A percentile compares a stretch with the other conserved stretches of the same genome.
Conservation (phyloP, 2,329 filamentous ascomycete species). For the Peltaster fructicola region DNA sequence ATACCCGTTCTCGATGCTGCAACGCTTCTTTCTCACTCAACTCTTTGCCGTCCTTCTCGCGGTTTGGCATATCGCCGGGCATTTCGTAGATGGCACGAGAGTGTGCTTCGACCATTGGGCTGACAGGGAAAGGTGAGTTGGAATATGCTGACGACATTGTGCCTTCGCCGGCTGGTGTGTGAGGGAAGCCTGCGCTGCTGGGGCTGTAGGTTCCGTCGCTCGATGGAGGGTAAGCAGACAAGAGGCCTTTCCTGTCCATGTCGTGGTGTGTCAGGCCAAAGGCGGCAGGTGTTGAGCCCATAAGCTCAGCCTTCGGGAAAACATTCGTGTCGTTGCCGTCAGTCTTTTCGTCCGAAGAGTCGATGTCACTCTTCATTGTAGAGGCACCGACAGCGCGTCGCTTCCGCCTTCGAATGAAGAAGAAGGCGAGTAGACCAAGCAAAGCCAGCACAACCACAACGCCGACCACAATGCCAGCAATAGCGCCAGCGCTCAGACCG, state of each 20-base stretch:
- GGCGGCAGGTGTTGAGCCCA: conserved; percentile 10
- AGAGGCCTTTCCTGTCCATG: conserved; percentile 7
- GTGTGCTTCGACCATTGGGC: conserved; percentile 13
- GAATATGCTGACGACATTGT: conserved; percentile 12
- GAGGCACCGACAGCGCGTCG: neutral
- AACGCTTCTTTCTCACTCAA: conserved; percentile 32
- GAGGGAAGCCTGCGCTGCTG: conserved; percentile 5
- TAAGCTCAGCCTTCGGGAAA: conserved; percentile 29
- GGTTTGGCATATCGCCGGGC: conserved; percentile 37
- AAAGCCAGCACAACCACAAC: conserved; percentile 19
- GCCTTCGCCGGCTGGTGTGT: conserved; percentile 11
- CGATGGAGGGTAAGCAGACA: conserved; percentile 7
- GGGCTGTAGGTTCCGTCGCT: conserved; percentile 2
- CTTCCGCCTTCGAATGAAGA: conserved; percentile 12
- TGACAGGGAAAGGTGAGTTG: conserved; percentile 9
- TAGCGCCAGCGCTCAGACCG: conserved; percentile 19
- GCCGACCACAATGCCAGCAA: conserved; percentile 28
- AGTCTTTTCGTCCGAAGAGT: conserved; percentile 1
- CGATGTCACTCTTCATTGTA: conserved; percentile 4
- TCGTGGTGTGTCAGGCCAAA: conserved; percentile 5
- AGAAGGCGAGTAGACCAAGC: conserved; percentile 17
- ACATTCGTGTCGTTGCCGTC: conserved; percentile 12
- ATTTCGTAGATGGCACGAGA: conserved; percentile 27
- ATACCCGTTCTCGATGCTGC: conserved; percentile 25
- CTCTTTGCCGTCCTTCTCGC: conserved; percentile 30